Evolutionary conservation across 306 rosid genomes (phyloP).

Genomic region (Lablab purpureus): DNA sequence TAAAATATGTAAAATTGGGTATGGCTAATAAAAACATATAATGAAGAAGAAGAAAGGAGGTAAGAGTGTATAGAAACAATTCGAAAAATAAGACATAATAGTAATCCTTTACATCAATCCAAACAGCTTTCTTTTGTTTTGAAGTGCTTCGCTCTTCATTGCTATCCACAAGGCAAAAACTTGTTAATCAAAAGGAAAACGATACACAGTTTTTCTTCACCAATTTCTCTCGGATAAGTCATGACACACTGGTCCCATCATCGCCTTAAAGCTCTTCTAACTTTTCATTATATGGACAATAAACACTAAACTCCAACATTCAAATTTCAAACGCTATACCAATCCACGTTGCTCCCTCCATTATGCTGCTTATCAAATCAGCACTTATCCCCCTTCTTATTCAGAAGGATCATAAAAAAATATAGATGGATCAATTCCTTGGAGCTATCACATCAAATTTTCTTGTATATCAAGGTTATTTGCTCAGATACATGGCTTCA

Average conservation of each 20-base stretch:
- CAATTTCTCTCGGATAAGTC: background rate
- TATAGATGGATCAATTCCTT: background rate
- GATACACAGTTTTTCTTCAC: background rate
- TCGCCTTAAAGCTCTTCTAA: background rate
- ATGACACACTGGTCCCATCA: background rate
- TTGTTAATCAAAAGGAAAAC: background rate
- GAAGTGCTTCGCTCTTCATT: background rate
- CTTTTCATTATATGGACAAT: background rate
- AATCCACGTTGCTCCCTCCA: slow-evolving; percentile 16
- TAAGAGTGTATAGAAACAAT: too few species aligned
- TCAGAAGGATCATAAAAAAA: background rate
- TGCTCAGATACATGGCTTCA: slow-evolving; percentile 34
- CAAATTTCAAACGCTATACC: slow-evolving; percentile 3
- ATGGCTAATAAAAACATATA: too few species aligned
- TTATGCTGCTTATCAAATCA: background rate
- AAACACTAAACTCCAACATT: background rate
- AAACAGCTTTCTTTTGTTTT: background rate
- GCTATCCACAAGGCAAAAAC: background rate
- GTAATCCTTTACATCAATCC: background rate
- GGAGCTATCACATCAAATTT: background rate
- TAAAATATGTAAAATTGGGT: too few species aligned
- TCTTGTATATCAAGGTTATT: background rate
- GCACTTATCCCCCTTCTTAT: background rate
- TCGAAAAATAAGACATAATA: too few species aligned
- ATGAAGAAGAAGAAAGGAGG: too few species aligned